Evolutionary conservation across 129 eudicot species (phyloP).

Genomic region (Helianthus tuberosus): DNA sequence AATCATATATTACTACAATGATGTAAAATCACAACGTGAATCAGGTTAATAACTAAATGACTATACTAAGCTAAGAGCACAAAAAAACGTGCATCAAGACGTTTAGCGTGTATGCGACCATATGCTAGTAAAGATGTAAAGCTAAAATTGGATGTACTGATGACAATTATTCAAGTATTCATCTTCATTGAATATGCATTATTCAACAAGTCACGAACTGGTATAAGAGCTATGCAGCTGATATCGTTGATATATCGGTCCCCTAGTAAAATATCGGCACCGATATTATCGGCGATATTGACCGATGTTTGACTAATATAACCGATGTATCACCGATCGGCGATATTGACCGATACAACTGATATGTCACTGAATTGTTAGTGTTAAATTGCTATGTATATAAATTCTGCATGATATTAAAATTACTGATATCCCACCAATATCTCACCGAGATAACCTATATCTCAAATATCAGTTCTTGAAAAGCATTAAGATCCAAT

Average conservation of each 20-base stretch:
- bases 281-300: no score
- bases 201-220: not conserved
- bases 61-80: not conserved
- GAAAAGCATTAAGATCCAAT: not conserved
- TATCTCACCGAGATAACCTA: no score
- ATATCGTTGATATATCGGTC: no score
- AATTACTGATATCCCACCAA: no score
- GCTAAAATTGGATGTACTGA: not conserved
- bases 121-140: not conserved
- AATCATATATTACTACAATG: not conserved
- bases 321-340: no score
- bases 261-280: no score
- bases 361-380: no score
- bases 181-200: conserved; percentile 2
- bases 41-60: not conserved
- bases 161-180: not conserved
- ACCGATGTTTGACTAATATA: no score
- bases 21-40: not conserved
- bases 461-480: no score
- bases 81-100: not conserved
- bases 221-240: not conserved
- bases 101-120: not conserved
- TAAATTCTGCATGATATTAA: no score
- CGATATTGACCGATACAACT: no score
- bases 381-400: no score